These are phyloP conservation scores for Hypoxylon trugodes DNA, from an alignment of 495 filamentous ascomycete genomes.

Conservation along the genomic window DNA sequence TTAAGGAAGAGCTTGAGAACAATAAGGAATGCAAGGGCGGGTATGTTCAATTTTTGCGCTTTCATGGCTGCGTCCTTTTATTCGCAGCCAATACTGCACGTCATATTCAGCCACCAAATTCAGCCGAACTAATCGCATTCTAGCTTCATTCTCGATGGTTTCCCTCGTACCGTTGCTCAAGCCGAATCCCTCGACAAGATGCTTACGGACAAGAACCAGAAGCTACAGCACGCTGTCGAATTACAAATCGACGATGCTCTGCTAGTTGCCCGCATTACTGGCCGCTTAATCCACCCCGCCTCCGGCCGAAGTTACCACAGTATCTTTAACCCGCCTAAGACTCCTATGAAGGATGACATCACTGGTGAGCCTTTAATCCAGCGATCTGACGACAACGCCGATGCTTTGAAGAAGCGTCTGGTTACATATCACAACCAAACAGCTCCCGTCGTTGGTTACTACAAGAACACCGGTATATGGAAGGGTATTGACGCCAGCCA, in stretches of 20 bases:
- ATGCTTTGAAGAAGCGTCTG: slow-evolving; percentile 95
- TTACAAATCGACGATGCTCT: slow-evolving; percentile 95
- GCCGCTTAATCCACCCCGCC: slow-evolving; percentile 93
- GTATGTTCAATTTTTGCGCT: slow-evolving; percentile 61
- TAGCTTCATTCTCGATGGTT: slow-evolving; percentile 99
- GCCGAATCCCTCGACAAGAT: slow-evolving; percentile 94
- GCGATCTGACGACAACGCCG: slow-evolving; percentile 95
- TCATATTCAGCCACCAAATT: neutral
- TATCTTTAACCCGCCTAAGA: slow-evolving; percentile 98
- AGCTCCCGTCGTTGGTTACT: slow-evolving; percentile 89
- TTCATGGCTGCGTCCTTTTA: neutral
- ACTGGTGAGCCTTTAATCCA: slow-evolving; percentile 97
- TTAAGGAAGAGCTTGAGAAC: slow-evolving; percentile 92
- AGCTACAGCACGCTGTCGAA: slow-evolving; percentile 92
- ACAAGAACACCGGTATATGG: slow-evolving; percentile 97
- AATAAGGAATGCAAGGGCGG: slow-evolving; percentile 97
- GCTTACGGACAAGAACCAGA: slow-evolving; percentile 75
- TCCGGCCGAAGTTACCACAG: slow-evolving; percentile 97
- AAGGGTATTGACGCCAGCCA: slow-evolving; percentile 95
- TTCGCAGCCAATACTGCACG: neutral
- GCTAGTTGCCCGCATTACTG: slow-evolving; percentile 94
- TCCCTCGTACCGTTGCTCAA: slow-evolving; percentile 95
- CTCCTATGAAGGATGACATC: slow-evolving; percentile 91
- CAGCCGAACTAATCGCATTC: slow-evolving; percentile 18
- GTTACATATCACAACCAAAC: slow-evolving; percentile 95